Evolutionary conservation across 179 eudicot species (phyloP).

Genomic region (Silene noctiflora): DNA sequence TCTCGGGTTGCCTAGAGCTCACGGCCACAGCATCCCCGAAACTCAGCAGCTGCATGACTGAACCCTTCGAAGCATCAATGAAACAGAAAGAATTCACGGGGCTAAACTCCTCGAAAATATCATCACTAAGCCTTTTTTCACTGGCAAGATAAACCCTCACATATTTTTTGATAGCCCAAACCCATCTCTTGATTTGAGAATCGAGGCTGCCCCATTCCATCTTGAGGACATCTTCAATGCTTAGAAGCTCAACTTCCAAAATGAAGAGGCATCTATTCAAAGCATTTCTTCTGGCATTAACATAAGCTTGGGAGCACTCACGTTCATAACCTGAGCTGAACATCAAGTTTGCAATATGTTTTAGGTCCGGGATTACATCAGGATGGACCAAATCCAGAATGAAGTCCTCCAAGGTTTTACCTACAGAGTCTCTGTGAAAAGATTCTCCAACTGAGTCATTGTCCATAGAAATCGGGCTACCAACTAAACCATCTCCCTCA

Average conservation of each 20-base stretch:
- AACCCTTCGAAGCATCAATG: conserved; percentile 43
- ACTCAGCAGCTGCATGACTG: conserved; percentile 49
- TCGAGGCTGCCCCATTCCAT: conserved; percentile 59
- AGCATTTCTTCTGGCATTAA: conserved; percentile 42
- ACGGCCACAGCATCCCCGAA: conserved; percentile 75
- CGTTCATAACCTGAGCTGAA: conserved; percentile 44
- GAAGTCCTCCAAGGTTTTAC: conserved; percentile 31
- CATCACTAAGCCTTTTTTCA: conserved; percentile 49
- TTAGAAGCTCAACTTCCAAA: conserved; percentile 42
- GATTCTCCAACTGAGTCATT: conserved; percentile 26
- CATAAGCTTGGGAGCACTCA: conserved; percentile 51
- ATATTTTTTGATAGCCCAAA: conserved; percentile 46
- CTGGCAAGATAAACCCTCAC: conserved; percentile 51
- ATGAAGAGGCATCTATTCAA: conserved; percentile 43
- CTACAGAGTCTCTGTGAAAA: conserved; percentile 23
- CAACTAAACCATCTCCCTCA: conserved; percentile 41
- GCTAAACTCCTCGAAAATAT: conserved; percentile 46
- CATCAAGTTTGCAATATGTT: conserved; percentile 57
- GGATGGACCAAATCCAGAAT: conserved; percentile 54
- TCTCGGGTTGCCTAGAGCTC: conserved; percentile 50
- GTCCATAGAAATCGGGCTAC: conserved; percentile 35
- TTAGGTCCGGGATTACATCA: conserved; percentile 45
- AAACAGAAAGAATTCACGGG: conserved; percentile 37
- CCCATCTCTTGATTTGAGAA: conserved; percentile 62
- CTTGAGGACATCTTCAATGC: conserved; percentile 60